A percentile compares a stretch with the other conserved stretches of the same genome.
phyloP scores from a whole-genome alignment of 148 eudicot species.

The Amaranthus cruentus region DNA sequence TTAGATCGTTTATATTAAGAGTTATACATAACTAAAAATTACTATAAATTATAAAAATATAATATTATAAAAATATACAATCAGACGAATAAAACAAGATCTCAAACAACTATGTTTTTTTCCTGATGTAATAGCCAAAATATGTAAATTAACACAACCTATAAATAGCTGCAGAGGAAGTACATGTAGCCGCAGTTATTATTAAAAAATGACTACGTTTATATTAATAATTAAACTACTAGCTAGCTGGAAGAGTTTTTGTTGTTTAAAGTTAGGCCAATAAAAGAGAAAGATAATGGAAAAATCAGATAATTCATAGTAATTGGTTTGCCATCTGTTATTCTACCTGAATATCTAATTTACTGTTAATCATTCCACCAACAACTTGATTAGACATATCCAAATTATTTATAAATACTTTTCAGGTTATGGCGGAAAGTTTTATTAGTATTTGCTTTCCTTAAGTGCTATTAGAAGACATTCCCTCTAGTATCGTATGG shows the following conservation, averaged over 20 bases:
- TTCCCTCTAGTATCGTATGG: no score
- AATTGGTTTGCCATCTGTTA: constrained; percentile 2
- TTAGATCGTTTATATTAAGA: no score
- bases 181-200: not conserved
- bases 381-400: not conserved
- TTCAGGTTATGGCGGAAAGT: not conserved
- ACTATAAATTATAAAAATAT: no score
- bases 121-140: not conserved
- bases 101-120: not conserved
- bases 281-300: not conserved
- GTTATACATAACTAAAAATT: no score
- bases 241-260: not conserved
- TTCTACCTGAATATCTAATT: constrained; percentile 1
- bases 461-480: not conserved
- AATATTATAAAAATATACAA: no score
- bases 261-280: constrained; percentile 4
- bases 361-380: constrained; percentile 5
- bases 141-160: no score
- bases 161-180: no score
- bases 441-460: not conserved
- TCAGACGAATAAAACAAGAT: not conserved
- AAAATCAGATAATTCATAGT: not conserved
- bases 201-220: not conserved
- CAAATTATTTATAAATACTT: not conserved
- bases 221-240: not conserved